phyloP scores from a whole-genome alignment of 2,329 filamentous ascomycete species.

The Apiospora phragmitis region DNA sequence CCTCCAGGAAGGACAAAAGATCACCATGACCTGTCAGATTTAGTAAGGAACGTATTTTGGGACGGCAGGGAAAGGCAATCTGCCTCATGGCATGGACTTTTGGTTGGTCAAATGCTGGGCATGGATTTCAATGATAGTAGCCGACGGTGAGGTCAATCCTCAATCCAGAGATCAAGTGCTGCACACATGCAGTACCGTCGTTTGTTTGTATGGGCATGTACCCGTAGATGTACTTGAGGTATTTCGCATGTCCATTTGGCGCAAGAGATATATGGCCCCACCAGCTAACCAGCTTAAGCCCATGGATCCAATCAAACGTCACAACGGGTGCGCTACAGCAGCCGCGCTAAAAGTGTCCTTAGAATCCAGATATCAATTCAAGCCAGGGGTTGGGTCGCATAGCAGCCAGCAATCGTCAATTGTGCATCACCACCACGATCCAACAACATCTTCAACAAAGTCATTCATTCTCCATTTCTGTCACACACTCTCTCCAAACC shows the following conservation, averaged over 20 bases:
- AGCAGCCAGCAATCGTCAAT: background rate
- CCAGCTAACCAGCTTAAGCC: background rate
- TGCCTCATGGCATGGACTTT: background rate
- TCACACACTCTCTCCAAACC: background rate
- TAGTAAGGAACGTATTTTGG: background rate
- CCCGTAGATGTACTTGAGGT: no score
- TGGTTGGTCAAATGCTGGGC: background rate
- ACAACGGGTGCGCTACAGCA: background rate
- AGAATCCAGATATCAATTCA: background rate
- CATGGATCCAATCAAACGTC: background rate
- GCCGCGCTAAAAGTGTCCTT: conserved; percentile 4
- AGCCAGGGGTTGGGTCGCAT: conserved; percentile 3
- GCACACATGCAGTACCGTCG: background rate
- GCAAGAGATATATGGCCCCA: background rate
- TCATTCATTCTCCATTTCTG: background rate
- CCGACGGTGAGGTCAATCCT: background rate
- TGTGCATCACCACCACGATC: background rate
- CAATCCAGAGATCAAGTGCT: background rate
- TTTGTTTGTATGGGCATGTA: no score
- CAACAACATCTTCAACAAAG: background rate
- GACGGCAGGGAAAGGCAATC: background rate
- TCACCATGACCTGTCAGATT: background rate
- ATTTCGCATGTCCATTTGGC: background rate
- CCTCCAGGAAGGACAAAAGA: background rate
- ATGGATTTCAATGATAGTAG: background rate